Evolutionary conservation across 1,284 basidiomycete species (phyloP).

Genomic region (Coniferiporia weirii): DNA sequence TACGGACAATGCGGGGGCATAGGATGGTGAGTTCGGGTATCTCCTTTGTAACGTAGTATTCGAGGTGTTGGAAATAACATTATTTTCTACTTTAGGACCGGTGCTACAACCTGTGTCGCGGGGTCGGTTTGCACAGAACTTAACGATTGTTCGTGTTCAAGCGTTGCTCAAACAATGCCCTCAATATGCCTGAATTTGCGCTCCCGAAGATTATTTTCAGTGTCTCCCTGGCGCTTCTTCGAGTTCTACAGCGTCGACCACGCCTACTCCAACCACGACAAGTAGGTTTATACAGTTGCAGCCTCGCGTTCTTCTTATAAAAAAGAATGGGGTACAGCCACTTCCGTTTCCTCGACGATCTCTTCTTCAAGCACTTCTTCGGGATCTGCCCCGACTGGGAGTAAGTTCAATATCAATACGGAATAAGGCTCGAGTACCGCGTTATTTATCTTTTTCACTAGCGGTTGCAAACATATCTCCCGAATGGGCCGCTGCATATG

Average conservation of each 20-base stretch:
- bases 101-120: slow-evolving; percentile 39
- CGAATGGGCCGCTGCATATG: slow-evolving; percentile 49
- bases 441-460: neutral
- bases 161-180: neutral
- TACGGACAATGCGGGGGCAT: slow-evolving; percentile 46
- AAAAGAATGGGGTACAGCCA: neutral
- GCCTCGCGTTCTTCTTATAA: neutral
- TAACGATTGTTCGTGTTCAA: slow-evolving; percentile 36
- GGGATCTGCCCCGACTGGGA: neutral
- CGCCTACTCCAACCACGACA: neutral
- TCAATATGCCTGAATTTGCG: neutral
- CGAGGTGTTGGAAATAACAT: neutral
- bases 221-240: slow-evolving; percentile 33
- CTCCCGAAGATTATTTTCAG: slow-evolving; percentile 39
- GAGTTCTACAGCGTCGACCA: neutral
- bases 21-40: slow-evolving; percentile 36
- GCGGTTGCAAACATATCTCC: slow-evolving; percentile 38
- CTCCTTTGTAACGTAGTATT: neutral
- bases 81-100: slow-evolving; percentile 31
- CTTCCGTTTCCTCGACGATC: neutral
- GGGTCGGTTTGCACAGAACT: slow-evolving; percentile 36
- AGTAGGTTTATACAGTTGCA: neutral
- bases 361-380: neutral
- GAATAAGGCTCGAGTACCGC: neutral
- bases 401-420: neutral